Percentiles rank a stretch among this genome's conserved stretches.
Evolutionary conservation across 2,329 filamentous ascomycete species (phyloP).

Genomic region (Arthrobotrys iridis): DNA sequence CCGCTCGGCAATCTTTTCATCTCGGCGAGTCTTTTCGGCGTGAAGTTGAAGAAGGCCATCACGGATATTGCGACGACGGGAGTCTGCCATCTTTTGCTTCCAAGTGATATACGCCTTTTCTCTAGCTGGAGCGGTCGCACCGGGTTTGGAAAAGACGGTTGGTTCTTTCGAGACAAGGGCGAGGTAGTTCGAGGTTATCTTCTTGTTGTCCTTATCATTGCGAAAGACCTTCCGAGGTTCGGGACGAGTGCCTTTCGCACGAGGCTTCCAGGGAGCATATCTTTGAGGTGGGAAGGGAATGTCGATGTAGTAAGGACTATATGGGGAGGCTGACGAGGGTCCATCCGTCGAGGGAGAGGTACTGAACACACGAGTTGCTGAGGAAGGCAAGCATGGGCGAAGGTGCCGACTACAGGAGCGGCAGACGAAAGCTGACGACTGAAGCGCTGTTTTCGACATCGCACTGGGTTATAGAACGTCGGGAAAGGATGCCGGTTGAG

Average conservation of each 20-base stretch:
- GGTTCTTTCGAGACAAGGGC: slow-evolving; percentile 57
- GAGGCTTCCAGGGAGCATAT: slow-evolving; percentile 38
- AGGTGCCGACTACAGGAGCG: slow-evolving; percentile 51
- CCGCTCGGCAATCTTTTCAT: slow-evolving; percentile 61
- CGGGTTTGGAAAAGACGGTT: slow-evolving; percentile 59
- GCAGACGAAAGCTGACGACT: slow-evolving; percentile 48
- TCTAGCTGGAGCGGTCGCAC: slow-evolving; percentile 59
- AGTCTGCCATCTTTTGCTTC: slow-evolving; percentile 77
- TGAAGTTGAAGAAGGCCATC: slow-evolving; percentile 77
- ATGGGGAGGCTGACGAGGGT: slow-evolving; percentile 33
- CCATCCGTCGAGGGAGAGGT: slow-evolving; percentile 16
- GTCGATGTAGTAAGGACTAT: slow-evolving; percentile 48
- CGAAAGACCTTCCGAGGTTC: slow-evolving; percentile 45
- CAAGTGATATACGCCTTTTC: slow-evolving; percentile 66
- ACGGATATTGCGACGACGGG: slow-evolving; percentile 76
- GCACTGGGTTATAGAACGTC: background rate
- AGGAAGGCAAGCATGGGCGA: slow-evolving; percentile 9
- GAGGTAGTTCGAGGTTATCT: slow-evolving; percentile 40
- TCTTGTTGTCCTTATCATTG: slow-evolving; percentile 15
- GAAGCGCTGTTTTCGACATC: slow-evolving; percentile 32
- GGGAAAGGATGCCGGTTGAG: slow-evolving; percentile 12
- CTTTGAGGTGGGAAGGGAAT: slow-evolving; percentile 50
- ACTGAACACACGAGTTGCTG: slow-evolving; percentile 31
- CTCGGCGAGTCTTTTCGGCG: slow-evolving; percentile 68
- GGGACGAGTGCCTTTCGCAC: slow-evolving; percentile 40